These are phyloP conservation scores for Elymus sibiricus DNA, from an alignment of 176 grass and related monocot species.

Conservation along the genomic window DNA sequence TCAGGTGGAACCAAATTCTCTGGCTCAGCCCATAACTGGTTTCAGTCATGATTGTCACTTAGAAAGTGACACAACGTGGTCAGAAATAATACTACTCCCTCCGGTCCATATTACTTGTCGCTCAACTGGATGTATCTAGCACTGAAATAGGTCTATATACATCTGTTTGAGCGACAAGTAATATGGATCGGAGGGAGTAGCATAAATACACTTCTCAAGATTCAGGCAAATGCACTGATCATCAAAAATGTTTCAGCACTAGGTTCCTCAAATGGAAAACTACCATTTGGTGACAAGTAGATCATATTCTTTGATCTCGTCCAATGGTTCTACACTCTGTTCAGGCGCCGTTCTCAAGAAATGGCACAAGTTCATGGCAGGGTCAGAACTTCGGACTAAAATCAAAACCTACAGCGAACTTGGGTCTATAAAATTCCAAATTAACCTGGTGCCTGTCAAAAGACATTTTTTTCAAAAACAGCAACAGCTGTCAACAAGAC, in stretches of 20 bases:
- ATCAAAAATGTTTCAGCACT: not conserved
- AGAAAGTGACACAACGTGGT: not conserved
- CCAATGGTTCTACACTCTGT: not conserved
- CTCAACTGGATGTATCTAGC: no score
- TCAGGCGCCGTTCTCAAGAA: not conserved
- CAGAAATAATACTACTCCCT: no score
- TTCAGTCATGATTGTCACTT: not conserved
- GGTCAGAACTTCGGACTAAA: not conserved
- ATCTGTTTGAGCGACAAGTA: no score
- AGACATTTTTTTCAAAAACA: not conserved
- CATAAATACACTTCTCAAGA: not conserved
- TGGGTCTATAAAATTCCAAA: not conserved
- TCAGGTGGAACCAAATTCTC: not conserved
- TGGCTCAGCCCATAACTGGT: not conserved
- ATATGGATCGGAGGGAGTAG: no score
- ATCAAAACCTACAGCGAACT: not conserved
- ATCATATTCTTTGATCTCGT: not conserved
- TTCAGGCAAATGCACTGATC: not conserved
- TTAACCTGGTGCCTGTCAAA: not conserved
- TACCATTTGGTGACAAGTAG: not conserved
- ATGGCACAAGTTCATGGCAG: not conserved
- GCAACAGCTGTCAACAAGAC: not conserved
- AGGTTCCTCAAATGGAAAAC: not conserved
- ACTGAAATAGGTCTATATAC: no score
- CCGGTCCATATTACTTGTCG: no score